phyloP scores from a whole-genome alignment of 495 filamentous ascomycete genomes.

The Aspergillus kassunensis region DNA sequence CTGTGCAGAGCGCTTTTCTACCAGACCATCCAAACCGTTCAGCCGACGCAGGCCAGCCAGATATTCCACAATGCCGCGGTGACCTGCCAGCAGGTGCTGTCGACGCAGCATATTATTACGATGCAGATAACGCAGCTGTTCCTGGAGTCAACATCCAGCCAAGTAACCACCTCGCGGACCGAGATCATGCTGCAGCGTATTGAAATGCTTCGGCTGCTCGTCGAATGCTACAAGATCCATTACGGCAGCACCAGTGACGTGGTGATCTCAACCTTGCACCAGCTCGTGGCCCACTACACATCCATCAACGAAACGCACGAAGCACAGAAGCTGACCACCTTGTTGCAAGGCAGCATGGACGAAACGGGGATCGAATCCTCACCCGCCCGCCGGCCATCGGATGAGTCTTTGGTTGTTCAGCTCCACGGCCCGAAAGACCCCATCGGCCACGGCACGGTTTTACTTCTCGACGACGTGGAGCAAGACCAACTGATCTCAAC shows the following conservation, averaged over 20 bases:
- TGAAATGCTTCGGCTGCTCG: conserved; percentile 26
- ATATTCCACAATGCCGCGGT: conserved; percentile 24
- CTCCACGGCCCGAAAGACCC: conserved; percentile 26
- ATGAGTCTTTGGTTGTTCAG: conserved; percentile 23
- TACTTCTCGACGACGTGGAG: conserved; percentile 14
- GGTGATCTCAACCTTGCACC: conserved; percentile 23
- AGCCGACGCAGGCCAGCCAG: neutral
- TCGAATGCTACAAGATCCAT: conserved; percentile 36
- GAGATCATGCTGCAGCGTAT: conserved; percentile 35
- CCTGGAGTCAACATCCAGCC: conserved; percentile 28
- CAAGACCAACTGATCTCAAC: conserved; percentile 14
- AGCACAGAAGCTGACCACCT: conserved; percentile 14
- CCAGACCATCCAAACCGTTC: conserved; percentile 4
- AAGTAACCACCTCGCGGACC: conserved; percentile 26
- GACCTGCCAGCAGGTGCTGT: conserved; percentile 26
- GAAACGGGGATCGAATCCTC: conserved; percentile 1
- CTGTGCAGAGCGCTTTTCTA: conserved; percentile 21
- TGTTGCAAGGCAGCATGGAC: conserved; percentile 4
- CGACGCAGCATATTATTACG: conserved; percentile 20
- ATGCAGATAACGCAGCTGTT: conserved; percentile 30
- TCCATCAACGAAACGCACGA: conserved; percentile 22
- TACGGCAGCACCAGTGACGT: conserved; percentile 32
- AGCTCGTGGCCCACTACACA: conserved; percentile 33
- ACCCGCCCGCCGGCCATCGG: conserved; percentile 3
- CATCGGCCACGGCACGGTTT: conserved; percentile 16